phyloP scores from a whole-genome alignment of 768 basidiomycete genomes.

The Cystobasidium onofrii region DNA sequence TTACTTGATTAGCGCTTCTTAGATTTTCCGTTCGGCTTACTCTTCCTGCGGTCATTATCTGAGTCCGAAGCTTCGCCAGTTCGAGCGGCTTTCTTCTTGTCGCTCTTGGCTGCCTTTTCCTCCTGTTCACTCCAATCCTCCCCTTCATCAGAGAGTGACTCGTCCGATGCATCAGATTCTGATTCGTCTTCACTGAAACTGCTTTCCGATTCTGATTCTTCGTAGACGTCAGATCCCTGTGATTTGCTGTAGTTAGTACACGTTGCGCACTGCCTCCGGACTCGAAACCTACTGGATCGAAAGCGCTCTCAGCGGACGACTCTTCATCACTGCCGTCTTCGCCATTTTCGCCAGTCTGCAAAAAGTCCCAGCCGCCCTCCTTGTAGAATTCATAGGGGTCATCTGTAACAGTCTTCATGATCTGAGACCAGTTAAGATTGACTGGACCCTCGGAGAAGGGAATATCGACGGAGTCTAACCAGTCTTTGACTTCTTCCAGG shows the following conservation, averaged over 20 bases:
- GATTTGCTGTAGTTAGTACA: constrained; percentile 29
- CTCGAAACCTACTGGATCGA: constrained; percentile 51
- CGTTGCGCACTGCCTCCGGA: background rate
- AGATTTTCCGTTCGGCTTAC: constrained; percentile 5
- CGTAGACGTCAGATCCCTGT: constrained; percentile 49
- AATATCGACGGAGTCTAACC: constrained; percentile 99
- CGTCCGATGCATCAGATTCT: constrained; percentile 52
- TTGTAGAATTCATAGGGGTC: constrained; percentile 92
- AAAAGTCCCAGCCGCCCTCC: constrained; percentile 89
- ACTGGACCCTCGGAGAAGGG: constrained; percentile 90
- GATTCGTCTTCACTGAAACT: constrained; percentile 61
- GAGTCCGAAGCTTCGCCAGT: constrained; percentile 43
- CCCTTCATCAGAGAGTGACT: constrained; percentile 50
- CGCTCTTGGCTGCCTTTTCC: constrained; percentile 52
- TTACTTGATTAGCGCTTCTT: constrained; percentile 10
- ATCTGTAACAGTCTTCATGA: constrained; percentile 74
- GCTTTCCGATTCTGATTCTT: constrained; percentile 54
- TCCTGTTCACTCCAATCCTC: constrained; percentile 70
- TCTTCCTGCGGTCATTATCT: constrained; percentile 43
- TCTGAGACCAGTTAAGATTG: constrained; percentile 94
- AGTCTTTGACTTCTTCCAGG: constrained; percentile 96
- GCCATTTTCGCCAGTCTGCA: constrained; percentile 57
- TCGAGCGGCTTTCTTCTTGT: constrained; percentile 54
- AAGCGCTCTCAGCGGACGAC: constrained; percentile 53
- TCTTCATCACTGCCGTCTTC: constrained; percentile 53